Conservation (phyloP, 2,329 filamentous ascomycete species). For the Macrophomina pseudophaseolina region DNA sequence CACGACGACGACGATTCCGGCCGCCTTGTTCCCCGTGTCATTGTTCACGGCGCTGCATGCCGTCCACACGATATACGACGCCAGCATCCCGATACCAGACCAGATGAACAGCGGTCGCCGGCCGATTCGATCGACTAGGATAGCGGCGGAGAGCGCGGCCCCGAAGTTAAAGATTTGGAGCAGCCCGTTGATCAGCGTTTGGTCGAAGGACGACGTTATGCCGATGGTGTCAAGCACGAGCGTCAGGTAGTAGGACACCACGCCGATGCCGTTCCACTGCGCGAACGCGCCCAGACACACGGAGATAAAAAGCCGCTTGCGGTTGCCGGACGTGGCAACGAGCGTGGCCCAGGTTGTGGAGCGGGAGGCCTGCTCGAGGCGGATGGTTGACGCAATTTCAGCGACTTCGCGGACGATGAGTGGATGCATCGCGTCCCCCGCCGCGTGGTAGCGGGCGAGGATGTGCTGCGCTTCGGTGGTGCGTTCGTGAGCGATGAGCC, state of each 20-base stretch:
- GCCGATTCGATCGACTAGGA: slow-evolving; percentile 43
- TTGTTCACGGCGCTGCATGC: slow-evolving; percentile 27
- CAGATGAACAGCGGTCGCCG: slow-evolving; percentile 42
- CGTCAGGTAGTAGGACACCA: slow-evolving; percentile 51
- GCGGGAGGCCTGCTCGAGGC: slow-evolving; percentile 10
- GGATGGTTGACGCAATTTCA: slow-evolving; percentile 6
- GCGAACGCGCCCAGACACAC: slow-evolving; percentile 60
- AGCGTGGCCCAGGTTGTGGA: slow-evolving; percentile 21
- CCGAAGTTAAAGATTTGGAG: slow-evolving; percentile 41
- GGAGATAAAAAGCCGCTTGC: slow-evolving; percentile 60
- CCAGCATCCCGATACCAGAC: slow-evolving; percentile 47
- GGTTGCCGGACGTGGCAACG: slow-evolving; percentile 50
- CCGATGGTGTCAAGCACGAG: slow-evolving; percentile 43
- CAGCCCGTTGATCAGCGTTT: slow-evolving; percentile 50
- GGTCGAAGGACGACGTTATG: slow-evolving; percentile 41
- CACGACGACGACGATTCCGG: slow-evolving; percentile 39
- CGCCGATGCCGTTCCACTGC: slow-evolving; percentile 62
- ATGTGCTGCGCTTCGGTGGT: slow-evolving; percentile 59
- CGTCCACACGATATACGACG: slow-evolving; percentile 41
- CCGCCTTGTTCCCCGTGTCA: slow-evolving; percentile 33
- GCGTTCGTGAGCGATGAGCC: slow-evolving; percentile 60
- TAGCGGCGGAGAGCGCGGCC: slow-evolving; percentile 31
- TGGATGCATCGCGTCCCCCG: slow-evolving; percentile 40
- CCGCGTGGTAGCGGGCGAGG: slow-evolving; percentile 60
- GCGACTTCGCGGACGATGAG: slow-evolving; percentile 19